Percentiles rank a stretch among this genome's conserved stretches.
phyloP scores from a whole-genome alignment of 1,139 yeast genomes.

The Hansenula lynferdii region DNA sequence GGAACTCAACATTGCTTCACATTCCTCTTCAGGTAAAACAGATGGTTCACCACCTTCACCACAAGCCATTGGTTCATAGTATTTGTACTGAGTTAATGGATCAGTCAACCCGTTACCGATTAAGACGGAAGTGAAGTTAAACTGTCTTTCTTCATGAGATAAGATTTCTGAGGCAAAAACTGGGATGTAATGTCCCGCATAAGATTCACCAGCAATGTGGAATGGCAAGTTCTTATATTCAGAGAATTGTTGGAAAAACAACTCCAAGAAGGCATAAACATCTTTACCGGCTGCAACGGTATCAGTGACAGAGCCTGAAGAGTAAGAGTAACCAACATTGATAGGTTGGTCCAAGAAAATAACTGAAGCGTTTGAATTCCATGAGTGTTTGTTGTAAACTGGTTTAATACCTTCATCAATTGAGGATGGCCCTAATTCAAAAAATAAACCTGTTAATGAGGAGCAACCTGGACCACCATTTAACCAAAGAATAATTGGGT shows the following conservation, averaged over 20 bases:
- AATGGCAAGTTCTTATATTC: constrained; percentile 66
- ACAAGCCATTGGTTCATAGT: constrained; percentile 97
- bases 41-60: constrained; percentile 88
- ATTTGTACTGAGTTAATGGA: constrained; percentile 81
- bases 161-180: constrained; percentile 86
- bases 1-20: constrained; percentile 67
- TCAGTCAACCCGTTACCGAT: constrained; percentile 98
- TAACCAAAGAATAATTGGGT: constrained; percentile 84
- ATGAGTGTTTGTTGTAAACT: constrained; percentile 69
- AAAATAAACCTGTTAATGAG: constrained; percentile 84
- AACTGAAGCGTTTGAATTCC: constrained; percentile 88
- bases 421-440: constrained; percentile 85
- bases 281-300: constrained; percentile 91
- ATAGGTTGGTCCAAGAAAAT: constrained; percentile 95
- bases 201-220: constrained; percentile 99
- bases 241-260: constrained; percentile 90
- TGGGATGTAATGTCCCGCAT: constrained; percentile 97
- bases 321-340: constrained; percentile 88
- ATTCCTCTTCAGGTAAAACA: constrained; percentile 70
- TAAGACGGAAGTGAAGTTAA: constrained; percentile 80
- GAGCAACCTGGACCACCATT: constrained; percentile 95
- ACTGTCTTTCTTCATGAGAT: constrained; percentile 71
- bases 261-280: constrained; percentile 84
- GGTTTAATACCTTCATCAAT: constrained; percentile 66
- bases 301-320: constrained; percentile 53